phyloP scores from a whole-genome alignment of 768 basidiomycete genomes.

The Amanita exitialis region DNA sequence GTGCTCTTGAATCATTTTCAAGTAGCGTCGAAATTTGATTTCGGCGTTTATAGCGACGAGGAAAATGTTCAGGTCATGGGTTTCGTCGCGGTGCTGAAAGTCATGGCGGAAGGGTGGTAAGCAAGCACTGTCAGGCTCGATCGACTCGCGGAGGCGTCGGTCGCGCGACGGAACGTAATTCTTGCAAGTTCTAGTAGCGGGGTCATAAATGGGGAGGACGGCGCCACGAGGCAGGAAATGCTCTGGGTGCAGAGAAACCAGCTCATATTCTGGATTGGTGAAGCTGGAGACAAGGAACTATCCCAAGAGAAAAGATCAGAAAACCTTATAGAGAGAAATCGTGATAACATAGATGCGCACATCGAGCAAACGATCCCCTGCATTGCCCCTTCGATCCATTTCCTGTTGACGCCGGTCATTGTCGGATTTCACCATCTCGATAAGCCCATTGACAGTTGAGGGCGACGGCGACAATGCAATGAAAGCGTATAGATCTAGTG shows the following conservation, averaged over 20 bases:
- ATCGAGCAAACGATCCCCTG: conserved; percentile 6
- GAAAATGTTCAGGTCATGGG: conserved; percentile 11
- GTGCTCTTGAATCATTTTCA: conserved; percentile 8
- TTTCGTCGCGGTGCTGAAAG: neutral
- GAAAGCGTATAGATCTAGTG: conserved; percentile 12
- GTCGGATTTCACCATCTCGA: conserved; percentile 12
- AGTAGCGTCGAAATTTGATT: conserved; percentile 16
- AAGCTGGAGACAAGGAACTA: conserved; percentile 10
- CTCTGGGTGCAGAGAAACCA: conserved; percentile 11
- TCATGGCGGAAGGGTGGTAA: conserved; percentile 11
- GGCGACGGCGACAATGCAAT: conserved; percentile 12
- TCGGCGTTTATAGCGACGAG: conserved; percentile 15
- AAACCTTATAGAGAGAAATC: neutral
- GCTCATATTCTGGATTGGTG: conserved; percentile 11
- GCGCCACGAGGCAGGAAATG: conserved; percentile 14
- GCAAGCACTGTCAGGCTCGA: conserved; percentile 9
- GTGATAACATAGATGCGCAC: conserved; percentile 8
- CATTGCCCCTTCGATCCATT: conserved; percentile 8
- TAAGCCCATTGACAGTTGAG: conserved; percentile 11
- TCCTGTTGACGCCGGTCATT: conserved; percentile 11
- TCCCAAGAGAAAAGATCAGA: conserved; percentile 8
- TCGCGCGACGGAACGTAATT: conserved; percentile 10
- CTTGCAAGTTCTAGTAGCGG: conserved; percentile 5
- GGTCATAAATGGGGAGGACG: conserved; percentile 10
- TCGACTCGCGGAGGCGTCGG: conserved; percentile 10